These are phyloP conservation scores for Musa acuminata DNA, from an alignment of 176 grass and related monocot genomes.

Conservation along the genomic window DNA sequence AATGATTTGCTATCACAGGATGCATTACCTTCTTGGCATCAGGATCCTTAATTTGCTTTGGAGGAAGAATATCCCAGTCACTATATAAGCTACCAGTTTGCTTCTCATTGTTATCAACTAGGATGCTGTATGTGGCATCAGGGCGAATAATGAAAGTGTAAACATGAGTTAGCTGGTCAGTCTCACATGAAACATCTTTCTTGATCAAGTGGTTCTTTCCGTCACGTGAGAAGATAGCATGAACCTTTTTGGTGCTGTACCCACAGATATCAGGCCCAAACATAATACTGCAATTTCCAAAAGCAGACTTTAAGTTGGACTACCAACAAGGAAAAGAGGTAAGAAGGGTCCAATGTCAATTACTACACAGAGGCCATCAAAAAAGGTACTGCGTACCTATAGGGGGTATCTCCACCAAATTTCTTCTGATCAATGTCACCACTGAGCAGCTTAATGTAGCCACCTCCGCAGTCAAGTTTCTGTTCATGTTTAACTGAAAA, in stretches of 20 bases:
- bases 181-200: constrained; percentile 44
- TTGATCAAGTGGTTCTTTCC: constrained; percentile 41
- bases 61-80: constrained; percentile 41
- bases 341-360: not conserved
- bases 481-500: constrained; percentile 20
- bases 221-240: constrained; percentile 33
- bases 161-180: constrained; percentile 39
- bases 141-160: constrained; percentile 41
- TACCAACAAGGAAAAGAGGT: not conserved
- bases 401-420: constrained; percentile 18
- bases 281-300: constrained; percentile 58
- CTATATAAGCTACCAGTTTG: constrained; percentile 35
- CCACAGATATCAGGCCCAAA: constrained; percentile 97
- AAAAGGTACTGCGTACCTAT: not conserved
- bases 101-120: constrained; percentile 37
- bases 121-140: constrained; percentile 39
- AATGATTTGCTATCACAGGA: not conserved
- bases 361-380: not conserved
- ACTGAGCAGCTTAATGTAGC: constrained; percentile 15
- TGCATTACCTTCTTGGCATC: constrained; percentile 32
- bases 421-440: constrained; percentile 21
- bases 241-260: constrained; percentile 88
- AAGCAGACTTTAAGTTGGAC: not conserved
- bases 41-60: constrained; percentile 46
- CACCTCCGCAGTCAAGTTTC: constrained; percentile 15